Base-by-base conservation (phyloP, 768 basidiomycete species). In the Chalciporus sphaerocephalus region DNA sequence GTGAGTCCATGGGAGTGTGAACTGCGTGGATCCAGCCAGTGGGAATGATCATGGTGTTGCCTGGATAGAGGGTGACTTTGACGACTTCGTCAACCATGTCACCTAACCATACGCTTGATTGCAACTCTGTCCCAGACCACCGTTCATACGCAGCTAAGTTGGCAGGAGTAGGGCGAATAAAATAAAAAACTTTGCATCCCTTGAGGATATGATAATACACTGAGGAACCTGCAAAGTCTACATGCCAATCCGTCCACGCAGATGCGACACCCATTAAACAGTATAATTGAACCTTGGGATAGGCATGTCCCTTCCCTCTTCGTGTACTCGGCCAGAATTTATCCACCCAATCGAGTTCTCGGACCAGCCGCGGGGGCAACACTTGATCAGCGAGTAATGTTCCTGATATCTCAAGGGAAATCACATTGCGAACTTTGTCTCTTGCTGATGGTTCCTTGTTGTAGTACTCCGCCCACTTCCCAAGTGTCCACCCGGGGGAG, bases 21-120 rank as follows among this genome's bases (percentile, higher is more conserved):
- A 99, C 95, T 10, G 92, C 92, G 61, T 99, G 95, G 48, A 98
- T 97, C 88, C 95, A 99, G 0, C 95, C 95, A 1, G 92, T 85
- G 2, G 95, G 92, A 42, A 96, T 94, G 38, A 94, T 89, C 85
- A 93, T 88, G 4, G 90, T 93, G 54, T 92, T 90, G 7, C 90
- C 91, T 20, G 76, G 72, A 17, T 71, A 68, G 45, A 94, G 66
- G 50, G 85, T 83, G 9, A 94, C 84, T 61, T 87, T 93, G 60
- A 81, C 79, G 7, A 99, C 96, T 53, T 91, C 87, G 52, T 96
- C 92, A 9, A 84, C 88, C 78, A 90, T 73, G 57, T 94, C 91
- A 5, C 95, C 96, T 5, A 98, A 73, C 94, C 95, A 99, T 8
- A 82, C 78, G 49, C 78, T 80, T 44, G 83, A 83, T 61, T 99